phyloP scores from a whole-genome alignment of 352 stramenopile genomes.

The Phytophthora megakarya region DNA sequence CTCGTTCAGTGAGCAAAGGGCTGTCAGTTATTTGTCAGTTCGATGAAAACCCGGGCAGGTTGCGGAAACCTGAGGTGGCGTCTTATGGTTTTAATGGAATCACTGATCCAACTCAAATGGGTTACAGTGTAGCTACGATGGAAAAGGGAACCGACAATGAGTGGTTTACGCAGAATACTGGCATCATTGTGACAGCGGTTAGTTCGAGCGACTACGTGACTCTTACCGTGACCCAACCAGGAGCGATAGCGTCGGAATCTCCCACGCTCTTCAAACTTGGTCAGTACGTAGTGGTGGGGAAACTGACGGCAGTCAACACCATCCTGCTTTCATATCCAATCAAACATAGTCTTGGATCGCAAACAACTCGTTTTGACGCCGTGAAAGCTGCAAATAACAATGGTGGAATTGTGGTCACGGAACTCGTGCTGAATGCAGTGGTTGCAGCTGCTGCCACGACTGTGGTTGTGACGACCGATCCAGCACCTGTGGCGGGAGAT shows the following conservation, averaged over 20 bases:
- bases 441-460: constrained; percentile 19
- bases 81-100: constrained; percentile 24
- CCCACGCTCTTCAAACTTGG: constrained; percentile 33
- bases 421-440: not conserved
- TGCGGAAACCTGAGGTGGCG: constrained; percentile 58
- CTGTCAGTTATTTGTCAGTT: constrained; percentile 67
- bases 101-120: constrained; percentile 2
- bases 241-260: not conserved
- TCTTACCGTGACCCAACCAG: not conserved
- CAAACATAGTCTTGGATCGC: constrained; percentile 25
- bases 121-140: constrained; percentile 41
- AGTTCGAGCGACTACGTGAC: not conserved
- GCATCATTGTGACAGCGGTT: constrained; percentile 12
- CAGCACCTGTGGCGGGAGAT: constrained; percentile 21
- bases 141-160: constrained; percentile 53
- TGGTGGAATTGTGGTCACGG: not conserved
- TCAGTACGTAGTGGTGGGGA: constrained; percentile 22
- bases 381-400: not conserved
- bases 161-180: constrained; percentile 55
- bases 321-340: constrained; percentile 41
- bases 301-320: not conserved
- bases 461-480: constrained; percentile 8
- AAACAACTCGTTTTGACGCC: constrained; percentile 23
- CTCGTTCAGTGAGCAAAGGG: constrained; percentile 19
- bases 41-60: constrained; percentile 51